Evolutionary conservation across 345 rosid species (phyloP).

Genomic region (Anacardium occidentale): DNA sequence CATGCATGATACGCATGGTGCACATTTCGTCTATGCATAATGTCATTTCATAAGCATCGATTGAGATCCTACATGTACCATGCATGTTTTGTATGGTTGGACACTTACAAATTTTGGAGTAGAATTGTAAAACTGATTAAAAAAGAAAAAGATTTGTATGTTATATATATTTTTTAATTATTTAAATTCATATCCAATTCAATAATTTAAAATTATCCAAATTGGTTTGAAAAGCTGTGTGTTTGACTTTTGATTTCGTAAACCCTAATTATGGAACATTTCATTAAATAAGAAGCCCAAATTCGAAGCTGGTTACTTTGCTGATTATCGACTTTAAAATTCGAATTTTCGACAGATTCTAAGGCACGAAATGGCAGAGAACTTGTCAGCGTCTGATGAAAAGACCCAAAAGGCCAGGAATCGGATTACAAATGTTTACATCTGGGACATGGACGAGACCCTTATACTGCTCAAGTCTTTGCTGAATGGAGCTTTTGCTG

Average conservation of each 20-base stretch:
- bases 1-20: too few relatives aligned
- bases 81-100: too few relatives aligned
- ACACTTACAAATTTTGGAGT: too few relatives aligned
- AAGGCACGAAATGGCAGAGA: constrained; percentile 29
- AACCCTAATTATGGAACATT: background rate
- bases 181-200: too few relatives aligned
- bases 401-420: constrained; percentile 23
- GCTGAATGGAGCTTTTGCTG: constrained; percentile 62
- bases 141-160: too few relatives aligned
- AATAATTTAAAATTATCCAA: too few relatives aligned
- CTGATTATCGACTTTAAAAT: background rate
- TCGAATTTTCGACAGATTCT: background rate
- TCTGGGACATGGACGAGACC: constrained; percentile 97
- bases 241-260: background rate
- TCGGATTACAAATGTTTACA: constrained; percentile 49
- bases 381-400: constrained; percentile 20
- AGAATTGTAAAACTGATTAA: too few relatives aligned
- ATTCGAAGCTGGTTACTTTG: background rate
- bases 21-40: too few relatives aligned
- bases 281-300: background rate
- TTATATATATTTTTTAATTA: too few relatives aligned
- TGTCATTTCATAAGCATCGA: too few relatives aligned
- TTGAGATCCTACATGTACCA: too few relatives aligned
- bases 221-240: too few relatives aligned
- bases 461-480: constrained; percentile 85